Evolutionary conservation across 306 rosid species (phyloP), one percentile per base, ranked within the genome.

Genomic region (Parietaria judaica): DNA sequence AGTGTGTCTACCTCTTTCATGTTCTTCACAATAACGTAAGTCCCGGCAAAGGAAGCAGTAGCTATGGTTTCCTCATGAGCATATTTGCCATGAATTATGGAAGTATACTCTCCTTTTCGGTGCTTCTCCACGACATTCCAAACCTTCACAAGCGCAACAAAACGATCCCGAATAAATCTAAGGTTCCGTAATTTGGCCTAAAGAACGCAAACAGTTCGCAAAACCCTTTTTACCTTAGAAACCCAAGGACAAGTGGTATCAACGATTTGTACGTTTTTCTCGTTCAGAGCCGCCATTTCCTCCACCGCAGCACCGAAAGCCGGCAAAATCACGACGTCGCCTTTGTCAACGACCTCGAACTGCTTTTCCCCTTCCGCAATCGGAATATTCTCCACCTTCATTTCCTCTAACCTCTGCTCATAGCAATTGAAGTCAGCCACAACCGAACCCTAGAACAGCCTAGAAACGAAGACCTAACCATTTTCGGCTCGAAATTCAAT

Each of bases 171-270:
- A 37, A 67, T 36, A 3, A 15, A 12, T 5, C 17, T 39, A 44
- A 49, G n/a, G 14, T 48, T 31, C 13, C 2, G 0, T 4, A 0
- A 16, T 68, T 23, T 16, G 11, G 17, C 3, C 11, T 38, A 46
- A 55, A 70, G 4, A 16, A 4, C 14, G 6, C 6, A 45, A 66
- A 48, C 9, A 14, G 10, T n/a, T 3, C 34, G 10, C 36, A 12
- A 17, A 56, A 36, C 10, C 36, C 44, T 4, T 11, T 0, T 8
- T 63, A 92, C 99, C 99, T 94, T 94, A 23, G 99, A 79, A 66
- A 94, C 99, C 99, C 99, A 88, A 6, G 99, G 97, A 61, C 99
- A 94, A 75, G 97, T 88, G 55, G 99, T 94, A 72, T 94, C 99
- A 67, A 94, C 97, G 39, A 94, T 86, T 71, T 88, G 97, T 62